Conservation (phyloP, 2,329 filamentous ascomycete genomes). For the Sclerotinia minor region DNA sequence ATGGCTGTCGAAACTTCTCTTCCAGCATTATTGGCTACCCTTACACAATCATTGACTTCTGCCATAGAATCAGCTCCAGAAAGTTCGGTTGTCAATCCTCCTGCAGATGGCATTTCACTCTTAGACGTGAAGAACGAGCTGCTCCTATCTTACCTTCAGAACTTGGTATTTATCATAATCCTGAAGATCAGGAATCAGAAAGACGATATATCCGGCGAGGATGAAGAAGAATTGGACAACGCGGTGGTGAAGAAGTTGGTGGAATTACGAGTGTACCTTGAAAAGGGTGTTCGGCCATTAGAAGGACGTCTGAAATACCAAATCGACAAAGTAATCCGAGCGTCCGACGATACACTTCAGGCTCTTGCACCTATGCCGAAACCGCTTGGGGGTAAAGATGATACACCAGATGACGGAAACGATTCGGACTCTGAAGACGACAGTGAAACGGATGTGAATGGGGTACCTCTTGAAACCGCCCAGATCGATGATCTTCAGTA, state of each 20-base stretch:
- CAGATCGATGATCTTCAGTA: conserved; percentile 60
- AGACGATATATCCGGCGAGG: conserved; percentile 39
- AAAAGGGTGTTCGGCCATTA: conserved; percentile 85
- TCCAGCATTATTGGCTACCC: conserved; percentile 52
- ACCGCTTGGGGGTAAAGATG: conserved; percentile 8
- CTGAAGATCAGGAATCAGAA: conserved; percentile 68
- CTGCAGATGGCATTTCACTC: conserved; percentile 85
- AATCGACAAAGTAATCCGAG: conserved; percentile 89
- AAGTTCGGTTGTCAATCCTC: conserved; percentile 64
- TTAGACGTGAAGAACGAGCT: conserved; percentile 96
- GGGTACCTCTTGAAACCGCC: conserved; percentile 32
- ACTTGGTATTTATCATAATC: conserved; percentile 83
- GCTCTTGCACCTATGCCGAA: conserved; percentile 22
- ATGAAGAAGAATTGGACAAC: conserved; percentile 53
- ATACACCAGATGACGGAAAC: conserved; percentile 30
- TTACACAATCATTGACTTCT: conserved; percentile 57
- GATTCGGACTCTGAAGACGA: conserved; percentile 41
- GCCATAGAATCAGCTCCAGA: conserved; percentile 68
- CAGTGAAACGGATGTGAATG: conserved; percentile 40
- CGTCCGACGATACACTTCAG: conserved; percentile 62
- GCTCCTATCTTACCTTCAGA: conserved; percentile 93
- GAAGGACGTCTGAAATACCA: conserved; percentile 93
- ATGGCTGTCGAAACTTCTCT: conserved; percentile 55
- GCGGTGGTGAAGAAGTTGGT: conserved; percentile 83
- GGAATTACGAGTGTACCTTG: conserved; percentile 86